phyloP scores from a whole-genome alignment of 441 rosid genomes.

The Lepidium campestre region DNA sequence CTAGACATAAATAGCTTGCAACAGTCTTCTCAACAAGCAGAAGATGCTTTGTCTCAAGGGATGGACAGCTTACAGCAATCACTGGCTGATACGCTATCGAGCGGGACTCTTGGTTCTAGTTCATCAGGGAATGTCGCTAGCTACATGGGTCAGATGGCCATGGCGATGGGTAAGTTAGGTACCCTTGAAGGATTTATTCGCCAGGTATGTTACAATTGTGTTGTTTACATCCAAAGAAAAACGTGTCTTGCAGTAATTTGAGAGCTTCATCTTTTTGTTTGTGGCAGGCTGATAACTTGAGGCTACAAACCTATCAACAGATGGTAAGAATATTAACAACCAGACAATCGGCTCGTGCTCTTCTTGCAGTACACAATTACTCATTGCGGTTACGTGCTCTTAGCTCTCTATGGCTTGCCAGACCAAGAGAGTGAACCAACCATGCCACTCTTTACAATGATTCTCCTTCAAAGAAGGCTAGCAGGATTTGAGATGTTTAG shows the following conservation, averaged over 20 bases:
- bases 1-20: conserved; percentile 68
- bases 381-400: conserved; percentile 88
- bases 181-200: conserved; percentile 91
- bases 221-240: background rate
- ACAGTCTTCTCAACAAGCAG: conserved; percentile 96
- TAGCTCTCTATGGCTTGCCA: conserved; percentile 95
- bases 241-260: background rate
- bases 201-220: conserved; percentile 39
- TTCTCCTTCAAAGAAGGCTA: conserved; percentile 12
- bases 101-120: conserved; percentile 81
- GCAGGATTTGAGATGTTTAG: conserved; percentile 4
- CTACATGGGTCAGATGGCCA: conserved; percentile 99
- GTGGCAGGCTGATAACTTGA: conserved; percentile 85
- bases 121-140: conserved; percentile 89
- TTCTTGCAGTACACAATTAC: conserved; percentile 84
- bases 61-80: conserved; percentile 98
- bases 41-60: conserved; percentile 97
- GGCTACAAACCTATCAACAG: conserved; percentile 87
- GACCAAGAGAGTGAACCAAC: conserved; percentile 68
- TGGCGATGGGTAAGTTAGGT: conserved; percentile 99
- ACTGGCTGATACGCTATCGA: conserved; percentile 78
- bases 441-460: background rate
- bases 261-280: background rate
- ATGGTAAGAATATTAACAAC: conserved; percentile 81
- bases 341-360: conserved; percentile 87